phyloP scores from a whole-genome alignment of 2,329 filamentous ascomycete species.

The Exophiala sideris region DNA sequence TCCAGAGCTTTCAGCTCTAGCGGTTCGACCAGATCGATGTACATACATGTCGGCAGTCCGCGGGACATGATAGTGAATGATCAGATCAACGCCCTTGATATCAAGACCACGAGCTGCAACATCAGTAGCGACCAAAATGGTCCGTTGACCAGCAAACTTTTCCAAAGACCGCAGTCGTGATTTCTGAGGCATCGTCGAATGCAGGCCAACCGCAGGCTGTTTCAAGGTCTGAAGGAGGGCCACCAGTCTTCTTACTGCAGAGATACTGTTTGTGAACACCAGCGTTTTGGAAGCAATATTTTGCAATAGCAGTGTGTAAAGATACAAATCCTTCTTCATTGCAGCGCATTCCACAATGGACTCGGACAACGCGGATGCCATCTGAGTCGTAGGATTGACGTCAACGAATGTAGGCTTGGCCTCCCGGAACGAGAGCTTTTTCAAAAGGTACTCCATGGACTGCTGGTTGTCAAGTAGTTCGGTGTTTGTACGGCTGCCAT shows the following conservation, averaged over 20 bases:
- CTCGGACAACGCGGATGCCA: slow-evolving; percentile 82
- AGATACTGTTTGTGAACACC: slow-evolving; percentile 95
- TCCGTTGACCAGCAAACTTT: slow-evolving; percentile 66
- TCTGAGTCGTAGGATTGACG: slow-evolving; percentile 81
- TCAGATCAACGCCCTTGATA: slow-evolving; percentile 82
- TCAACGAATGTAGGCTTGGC: slow-evolving; percentile 87
- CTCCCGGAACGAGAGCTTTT: slow-evolving; percentile 82
- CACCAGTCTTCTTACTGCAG: slow-evolving; percentile 78
- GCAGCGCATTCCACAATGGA: slow-evolving; percentile 87
- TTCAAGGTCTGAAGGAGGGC: slow-evolving; percentile 81
- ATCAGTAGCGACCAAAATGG: slow-evolving; percentile 84
- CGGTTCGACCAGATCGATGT: slow-evolving; percentile 90
- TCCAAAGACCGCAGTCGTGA: slow-evolving; percentile 90
- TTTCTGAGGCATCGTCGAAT: slow-evolving; percentile 95
- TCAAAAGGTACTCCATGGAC: slow-evolving; percentile 88
- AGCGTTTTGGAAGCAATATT: slow-evolving; percentile 70
- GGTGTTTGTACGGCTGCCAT: slow-evolving; percentile 51
- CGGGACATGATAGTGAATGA: slow-evolving; percentile 94
- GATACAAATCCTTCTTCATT: slow-evolving; percentile 94
- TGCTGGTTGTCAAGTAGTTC: slow-evolving; percentile 65
- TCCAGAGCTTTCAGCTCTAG: slow-evolving; percentile 73
- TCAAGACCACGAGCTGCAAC: slow-evolving; percentile 92
- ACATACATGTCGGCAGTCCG: slow-evolving; percentile 91
- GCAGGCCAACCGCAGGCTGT: slow-evolving; percentile 68
- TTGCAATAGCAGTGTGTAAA: slow-evolving; percentile 82